A percentile compares a stretch with the other conserved stretches of the same genome.
Evolutionary conservation across 1,284 basidiomycete species (phyloP).

Genomic region (Chalciporus sp.): DNA sequence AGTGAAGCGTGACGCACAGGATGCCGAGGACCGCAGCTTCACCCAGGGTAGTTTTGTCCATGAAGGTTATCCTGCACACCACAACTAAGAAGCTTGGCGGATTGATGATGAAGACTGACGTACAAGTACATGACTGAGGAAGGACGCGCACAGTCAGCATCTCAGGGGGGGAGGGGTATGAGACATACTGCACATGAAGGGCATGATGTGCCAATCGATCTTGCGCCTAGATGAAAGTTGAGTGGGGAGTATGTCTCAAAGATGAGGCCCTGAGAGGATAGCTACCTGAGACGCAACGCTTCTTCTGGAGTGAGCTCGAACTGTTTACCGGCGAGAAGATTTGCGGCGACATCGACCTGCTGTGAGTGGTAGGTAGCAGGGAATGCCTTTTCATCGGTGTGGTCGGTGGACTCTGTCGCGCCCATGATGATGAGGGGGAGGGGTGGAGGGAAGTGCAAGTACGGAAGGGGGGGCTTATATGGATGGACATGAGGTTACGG

Average conservation of each 20-base stretch:
- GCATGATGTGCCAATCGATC: conserved; percentile 73
- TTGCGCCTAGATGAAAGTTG: conserved; percentile 50
- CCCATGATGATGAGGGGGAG: conserved; percentile 7
- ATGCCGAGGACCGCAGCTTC: conserved; percentile 73
- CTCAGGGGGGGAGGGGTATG: background rate
- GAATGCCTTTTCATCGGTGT: conserved; percentile 9
- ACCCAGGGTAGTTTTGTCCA: conserved; percentile 78
- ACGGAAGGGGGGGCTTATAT: background rate
- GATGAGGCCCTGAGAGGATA: background rate
- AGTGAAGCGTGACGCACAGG: conserved; percentile 40
- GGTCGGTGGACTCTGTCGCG: conserved; percentile 9
- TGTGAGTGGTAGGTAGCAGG: conserved; percentile 1
- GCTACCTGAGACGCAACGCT: conserved; percentile 30
- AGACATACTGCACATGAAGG: conserved; percentile 75
- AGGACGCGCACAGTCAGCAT: background rate
- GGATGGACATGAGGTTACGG: conserved; percentile 17
- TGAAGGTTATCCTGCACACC: conserved; percentile 54
- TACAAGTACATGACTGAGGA: conserved; percentile 57
- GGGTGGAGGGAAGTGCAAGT: background rate
- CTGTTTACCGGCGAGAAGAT: conserved; percentile 22
- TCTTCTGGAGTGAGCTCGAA: conserved; percentile 10
- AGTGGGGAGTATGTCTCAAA: background rate
- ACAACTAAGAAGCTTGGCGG: conserved; percentile 27
- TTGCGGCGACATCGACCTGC: conserved; percentile 33
- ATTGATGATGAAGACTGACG: conserved; percentile 26